A percentile compares a stretch with the other conserved stretches of the same genome.
phyloP scores from a whole-genome alignment of 805 yeast genomes.

The Hanseniaspora hatyaiensis region DNA sequence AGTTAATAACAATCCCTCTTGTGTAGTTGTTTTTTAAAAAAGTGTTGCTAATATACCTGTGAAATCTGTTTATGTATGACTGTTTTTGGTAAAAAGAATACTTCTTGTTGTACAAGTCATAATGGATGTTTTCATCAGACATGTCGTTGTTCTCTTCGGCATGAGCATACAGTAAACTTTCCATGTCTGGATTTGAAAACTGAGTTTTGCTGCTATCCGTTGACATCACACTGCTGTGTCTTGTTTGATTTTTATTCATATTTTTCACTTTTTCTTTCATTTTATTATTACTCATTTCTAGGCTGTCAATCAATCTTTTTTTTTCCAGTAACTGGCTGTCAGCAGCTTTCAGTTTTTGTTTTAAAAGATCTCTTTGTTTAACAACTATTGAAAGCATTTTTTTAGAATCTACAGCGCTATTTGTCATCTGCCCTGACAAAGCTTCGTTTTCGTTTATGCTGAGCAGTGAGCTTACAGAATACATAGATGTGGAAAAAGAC shows the following conservation, averaged over 20 bases:
- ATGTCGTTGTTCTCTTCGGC: background rate
- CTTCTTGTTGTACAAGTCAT: constrained; percentile 4
- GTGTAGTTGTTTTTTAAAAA: background rate
- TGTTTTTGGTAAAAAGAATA: background rate
- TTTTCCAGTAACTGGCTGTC: background rate
- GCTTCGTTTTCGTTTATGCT: background rate
- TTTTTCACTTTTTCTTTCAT: background rate
- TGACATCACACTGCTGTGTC: constrained; percentile 1
- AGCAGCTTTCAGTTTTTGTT: constrained; percentile 2
- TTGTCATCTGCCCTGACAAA: background rate
- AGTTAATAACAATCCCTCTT: constrained; percentile 6
- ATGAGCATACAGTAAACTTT: background rate
- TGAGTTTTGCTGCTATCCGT: background rate
- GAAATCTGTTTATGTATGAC: background rate
- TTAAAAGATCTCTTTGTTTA: constrained; percentile 13
- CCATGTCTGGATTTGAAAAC: too few species aligned
- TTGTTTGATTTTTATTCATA: background rate
- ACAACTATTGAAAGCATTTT: constrained; percentile 7
- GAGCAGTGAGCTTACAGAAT: constrained; percentile 10
- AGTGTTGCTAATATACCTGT: background rate
- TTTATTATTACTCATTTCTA: constrained; percentile 1
- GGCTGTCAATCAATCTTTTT: background rate
- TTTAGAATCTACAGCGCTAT: background rate
- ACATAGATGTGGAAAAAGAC: constrained; percentile 8
- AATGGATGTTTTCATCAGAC: background rate